Percentiles rank a stretch among this genome's conserved stretches.
These are phyloP conservation scores for Apiospora marii DNA, from an alignment of 2,329 filamentous ascomycete genomes.

Conservation along the genomic window DNA sequence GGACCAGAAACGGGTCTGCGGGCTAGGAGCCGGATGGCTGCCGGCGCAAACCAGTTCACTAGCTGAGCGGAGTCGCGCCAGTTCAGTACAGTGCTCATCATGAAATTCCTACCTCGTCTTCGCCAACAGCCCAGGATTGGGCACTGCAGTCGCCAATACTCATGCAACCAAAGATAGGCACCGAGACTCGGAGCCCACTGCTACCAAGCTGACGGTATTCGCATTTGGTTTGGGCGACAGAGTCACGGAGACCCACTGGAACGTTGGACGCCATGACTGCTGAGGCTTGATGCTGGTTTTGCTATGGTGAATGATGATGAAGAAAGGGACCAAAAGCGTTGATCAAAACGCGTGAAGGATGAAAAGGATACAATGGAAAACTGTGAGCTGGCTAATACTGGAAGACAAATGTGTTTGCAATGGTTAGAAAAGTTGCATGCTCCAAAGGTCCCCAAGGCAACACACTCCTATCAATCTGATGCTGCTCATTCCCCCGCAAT, in stretches of 20 bases:
- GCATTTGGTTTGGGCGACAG: conserved; percentile 51
- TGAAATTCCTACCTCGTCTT: conserved; percentile 54
- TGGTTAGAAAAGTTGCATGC: background rate
- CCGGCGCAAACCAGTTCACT: background rate
- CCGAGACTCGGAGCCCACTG: conserved; percentile 68
- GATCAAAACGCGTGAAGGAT: background rate
- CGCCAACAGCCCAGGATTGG: conserved; percentile 64
- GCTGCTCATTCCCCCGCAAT: background rate
- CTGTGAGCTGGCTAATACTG: background rate
- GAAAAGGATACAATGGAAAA: background rate
- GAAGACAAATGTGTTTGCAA: background rate
- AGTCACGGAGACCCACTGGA: conserved; percentile 40
- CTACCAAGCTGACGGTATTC: conserved; percentile 64
- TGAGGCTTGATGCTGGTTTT: background rate
- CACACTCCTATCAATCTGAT: background rate
- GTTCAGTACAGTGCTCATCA: background rate
- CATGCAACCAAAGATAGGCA: conserved; percentile 72
- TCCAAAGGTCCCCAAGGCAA: background rate
- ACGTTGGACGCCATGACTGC: conserved; percentile 33
- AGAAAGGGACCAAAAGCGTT: background rate
- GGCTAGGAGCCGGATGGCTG: background rate
- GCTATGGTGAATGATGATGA: background rate
- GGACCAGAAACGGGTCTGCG: background rate
- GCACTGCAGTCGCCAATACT: conserved; percentile 62
- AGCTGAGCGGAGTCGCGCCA: background rate